Evolutionary conservation across 75 land plant genomes (phyloP).

Genomic region (Larix kaempferi): DNA sequence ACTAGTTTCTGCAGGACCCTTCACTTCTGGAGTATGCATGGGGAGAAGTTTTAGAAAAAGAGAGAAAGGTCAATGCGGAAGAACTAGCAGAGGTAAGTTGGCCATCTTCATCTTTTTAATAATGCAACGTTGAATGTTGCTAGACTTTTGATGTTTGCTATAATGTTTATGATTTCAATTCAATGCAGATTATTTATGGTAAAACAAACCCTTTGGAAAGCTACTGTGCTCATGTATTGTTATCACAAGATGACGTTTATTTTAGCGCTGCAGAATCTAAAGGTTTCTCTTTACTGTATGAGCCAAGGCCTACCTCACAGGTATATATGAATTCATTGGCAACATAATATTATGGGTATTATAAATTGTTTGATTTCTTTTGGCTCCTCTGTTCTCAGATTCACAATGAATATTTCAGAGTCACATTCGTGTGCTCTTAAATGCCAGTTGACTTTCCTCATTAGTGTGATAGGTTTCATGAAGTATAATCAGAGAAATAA

Average conservation of each 20-base stretch:
- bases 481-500: too few species aligned
- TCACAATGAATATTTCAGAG: too few species aligned
- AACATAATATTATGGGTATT: not conserved
- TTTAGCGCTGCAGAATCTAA: conserved; percentile 53
- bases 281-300: conserved; percentile 60
- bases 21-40: conserved; percentile 89
- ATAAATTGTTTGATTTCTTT: too few species aligned
- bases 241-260: conserved; percentile 81
- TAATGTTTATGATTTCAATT: conserved; percentile 12
- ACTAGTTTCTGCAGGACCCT: conserved; percentile 55
- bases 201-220: conserved; percentile 64
- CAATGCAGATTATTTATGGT: conserved; percentile 75
- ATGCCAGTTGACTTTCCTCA: too few species aligned
- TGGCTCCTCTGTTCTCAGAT: too few species aligned
- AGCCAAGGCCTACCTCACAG: conserved; percentile 72
- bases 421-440: too few species aligned
- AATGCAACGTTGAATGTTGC: not conserved
- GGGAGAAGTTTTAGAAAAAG: conserved; percentile 71
- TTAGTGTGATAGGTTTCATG: too few species aligned
- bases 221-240: conserved; percentile 87
- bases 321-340: conserved; percentile 23
- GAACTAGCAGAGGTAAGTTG: conserved; percentile 72
- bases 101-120: conserved; percentile 5
- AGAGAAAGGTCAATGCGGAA: conserved; percentile 63
- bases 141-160: not conserved